Evolutionary conservation across 164 flowering plant genomes (phyloP).

Genomic region (Hamamelis virginiana): DNA sequence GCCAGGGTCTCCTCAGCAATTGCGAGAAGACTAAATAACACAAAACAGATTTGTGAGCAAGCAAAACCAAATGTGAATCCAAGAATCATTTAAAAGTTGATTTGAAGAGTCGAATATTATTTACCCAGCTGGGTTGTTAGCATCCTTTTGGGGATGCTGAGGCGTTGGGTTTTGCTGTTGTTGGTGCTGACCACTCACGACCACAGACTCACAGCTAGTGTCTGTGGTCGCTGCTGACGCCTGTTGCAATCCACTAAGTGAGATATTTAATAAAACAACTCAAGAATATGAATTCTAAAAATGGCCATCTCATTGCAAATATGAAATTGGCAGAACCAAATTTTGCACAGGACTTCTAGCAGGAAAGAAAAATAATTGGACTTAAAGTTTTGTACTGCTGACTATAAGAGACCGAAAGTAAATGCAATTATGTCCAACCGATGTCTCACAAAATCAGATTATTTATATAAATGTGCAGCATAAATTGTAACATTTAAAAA

Average conservation of each 20-base stretch:
- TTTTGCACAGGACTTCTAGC: background rate
- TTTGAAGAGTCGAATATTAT: background rate
- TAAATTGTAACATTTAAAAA: too few species aligned
- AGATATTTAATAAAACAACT: background rate
- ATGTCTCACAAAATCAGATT: background rate
- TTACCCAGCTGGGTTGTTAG: slow-evolving; percentile 89
- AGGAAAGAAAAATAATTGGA: too few species aligned
- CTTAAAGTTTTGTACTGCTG: too few species aligned
- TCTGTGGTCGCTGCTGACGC: slow-evolving; percentile 66
- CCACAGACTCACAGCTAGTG: slow-evolving; percentile 88
- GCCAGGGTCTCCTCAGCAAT: slow-evolving; percentile 94
- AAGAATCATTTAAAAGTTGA: background rate
- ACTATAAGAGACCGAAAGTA: background rate
- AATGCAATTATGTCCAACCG: background rate
- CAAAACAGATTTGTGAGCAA: background rate
- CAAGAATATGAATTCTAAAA: background rate
- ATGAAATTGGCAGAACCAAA: background rate
- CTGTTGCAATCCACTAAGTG: slow-evolving; percentile 27
- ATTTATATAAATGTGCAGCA: too few species aligned
- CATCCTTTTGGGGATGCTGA: slow-evolving; percentile 76
- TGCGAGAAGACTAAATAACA: slow-evolving; percentile 56
- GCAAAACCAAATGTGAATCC: background rate
- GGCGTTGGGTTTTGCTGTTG: slow-evolving; percentile 71
- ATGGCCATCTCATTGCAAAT: background rate
- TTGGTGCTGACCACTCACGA: slow-evolving; percentile 74